Evolutionary conservation across 163 green algal species (phyloP).

Genomic region (Picocystis sp.): DNA sequence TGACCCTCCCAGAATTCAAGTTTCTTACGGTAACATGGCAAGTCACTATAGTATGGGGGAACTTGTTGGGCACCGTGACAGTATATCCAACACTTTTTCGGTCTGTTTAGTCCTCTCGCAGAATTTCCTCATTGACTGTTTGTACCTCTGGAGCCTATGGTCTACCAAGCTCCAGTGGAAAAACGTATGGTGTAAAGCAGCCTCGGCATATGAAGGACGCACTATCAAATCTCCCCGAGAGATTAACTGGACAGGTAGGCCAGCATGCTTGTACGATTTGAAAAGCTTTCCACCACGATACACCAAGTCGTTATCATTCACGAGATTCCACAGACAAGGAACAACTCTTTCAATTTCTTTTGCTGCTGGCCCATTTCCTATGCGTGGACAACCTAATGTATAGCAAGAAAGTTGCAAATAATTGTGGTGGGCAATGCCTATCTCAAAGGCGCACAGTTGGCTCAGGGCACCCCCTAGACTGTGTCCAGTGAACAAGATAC

Average conservation of each 20-base stretch:
- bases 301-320: slow-evolving; percentile 14
- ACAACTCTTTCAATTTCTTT: slow-evolving; percentile 5
- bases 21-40: too few species aligned
- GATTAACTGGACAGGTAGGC: slow-evolving; percentile 13
- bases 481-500: slow-evolving; percentile 36
- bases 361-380: slow-evolving; percentile 45
- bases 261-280: slow-evolving; percentile 12
- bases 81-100: too few species aligned
- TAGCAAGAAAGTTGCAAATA: slow-evolving; percentile 13
- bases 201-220: slow-evolving; percentile 4
- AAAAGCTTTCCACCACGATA: background rate
- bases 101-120: too few species aligned
- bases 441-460: slow-evolving; percentile 47
- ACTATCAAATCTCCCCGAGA: slow-evolving; percentile 13
- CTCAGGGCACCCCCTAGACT: slow-evolving; percentile 56
- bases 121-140: too few species aligned
- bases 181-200: too few species aligned
- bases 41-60: too few species aligned
- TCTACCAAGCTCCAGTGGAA: too few species aligned
- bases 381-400: slow-evolving; percentile 61
- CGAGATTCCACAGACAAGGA: slow-evolving; percentile 15
- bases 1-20: too few species aligned
- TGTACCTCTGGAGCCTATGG: too few species aligned
- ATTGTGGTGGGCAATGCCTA: slow-evolving; percentile 20
- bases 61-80: too few species aligned